Evolutionary conservation across 2,329 filamentous ascomycete species (phyloP).

Genomic region (Xylaria polymorpha): DNA sequence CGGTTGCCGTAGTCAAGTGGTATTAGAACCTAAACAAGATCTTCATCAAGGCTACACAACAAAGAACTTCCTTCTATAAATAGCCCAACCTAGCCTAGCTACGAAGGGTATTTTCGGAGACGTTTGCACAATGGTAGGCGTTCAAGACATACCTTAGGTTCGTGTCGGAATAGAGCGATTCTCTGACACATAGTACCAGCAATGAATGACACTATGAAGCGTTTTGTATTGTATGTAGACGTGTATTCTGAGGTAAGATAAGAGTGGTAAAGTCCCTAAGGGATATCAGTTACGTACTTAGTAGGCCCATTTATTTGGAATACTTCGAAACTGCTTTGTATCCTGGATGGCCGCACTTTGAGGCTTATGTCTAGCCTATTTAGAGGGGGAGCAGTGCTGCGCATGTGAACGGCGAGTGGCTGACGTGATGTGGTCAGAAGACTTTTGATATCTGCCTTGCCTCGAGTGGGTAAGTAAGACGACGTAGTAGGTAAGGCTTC

Average conservation of each 20-base stretch:
- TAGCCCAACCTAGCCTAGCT: not conserved
- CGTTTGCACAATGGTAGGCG: not conserved
- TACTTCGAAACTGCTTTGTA: not conserved
- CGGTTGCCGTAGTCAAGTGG: not conserved
- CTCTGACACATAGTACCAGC: not conserved
- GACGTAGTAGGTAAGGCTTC: not conserved
- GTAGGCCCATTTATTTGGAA: not conserved
- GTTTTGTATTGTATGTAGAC: no score
- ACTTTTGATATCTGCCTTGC: not conserved
- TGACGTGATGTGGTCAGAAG: not conserved
- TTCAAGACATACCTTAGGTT: not conserved
- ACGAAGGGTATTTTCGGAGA: not conserved
- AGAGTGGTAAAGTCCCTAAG: not conserved
- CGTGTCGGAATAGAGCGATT: not conserved
- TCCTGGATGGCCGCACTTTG: not conserved
- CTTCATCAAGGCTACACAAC: not conserved
- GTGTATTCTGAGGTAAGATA: not conserved
- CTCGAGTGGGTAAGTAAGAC: not conserved
- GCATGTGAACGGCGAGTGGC: not conserved
- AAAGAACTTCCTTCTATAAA: not conserved
- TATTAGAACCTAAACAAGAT: not conserved
- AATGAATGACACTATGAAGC: not conserved
- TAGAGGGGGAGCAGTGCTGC: not conserved
- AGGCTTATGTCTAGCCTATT: not conserved
- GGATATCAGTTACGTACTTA: not conserved